Evolutionary conservation across 2,329 filamentous ascomycete species (phyloP).

Genomic region (Aspergillus sp.): DNA sequence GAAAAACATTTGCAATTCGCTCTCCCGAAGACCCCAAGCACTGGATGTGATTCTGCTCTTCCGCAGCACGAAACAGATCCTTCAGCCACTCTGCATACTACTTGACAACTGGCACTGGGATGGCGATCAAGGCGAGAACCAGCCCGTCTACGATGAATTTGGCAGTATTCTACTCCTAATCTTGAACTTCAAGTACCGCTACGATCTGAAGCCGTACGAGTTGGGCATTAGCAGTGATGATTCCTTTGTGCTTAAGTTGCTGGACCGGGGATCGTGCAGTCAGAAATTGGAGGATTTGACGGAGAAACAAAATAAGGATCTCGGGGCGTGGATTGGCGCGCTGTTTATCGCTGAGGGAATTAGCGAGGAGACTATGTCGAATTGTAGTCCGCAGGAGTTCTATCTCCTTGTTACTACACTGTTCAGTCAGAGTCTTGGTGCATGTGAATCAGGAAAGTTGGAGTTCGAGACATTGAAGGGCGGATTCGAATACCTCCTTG

Average conservation of each 20-base stretch:
- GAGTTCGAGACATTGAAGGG: constrained; percentile 54
- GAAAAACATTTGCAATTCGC: constrained; percentile 53
- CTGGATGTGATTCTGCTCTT: constrained; percentile 57
- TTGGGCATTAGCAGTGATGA: constrained; percentile 45
- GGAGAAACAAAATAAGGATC: constrained; percentile 50
- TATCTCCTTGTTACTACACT: constrained; percentile 57
- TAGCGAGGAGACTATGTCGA: constrained; percentile 57
- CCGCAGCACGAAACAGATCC: constrained; percentile 48
- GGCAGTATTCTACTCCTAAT: constrained; percentile 55
- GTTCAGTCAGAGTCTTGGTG: constrained; percentile 55
- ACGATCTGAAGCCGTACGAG: constrained; percentile 47
- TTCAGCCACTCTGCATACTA: constrained; percentile 53
- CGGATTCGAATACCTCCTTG: constrained; percentile 58
- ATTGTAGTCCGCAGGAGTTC: constrained; percentile 59
- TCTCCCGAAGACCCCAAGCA: constrained; percentile 50
- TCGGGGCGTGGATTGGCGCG: constrained; percentile 55
- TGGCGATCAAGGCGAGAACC: constrained; percentile 58
- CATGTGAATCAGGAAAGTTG: constrained; percentile 50
- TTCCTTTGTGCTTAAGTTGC: constrained; percentile 51
- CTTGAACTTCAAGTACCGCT: constrained; percentile 52
- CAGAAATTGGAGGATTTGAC: constrained; percentile 46
- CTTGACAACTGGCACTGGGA: constrained; percentile 60
- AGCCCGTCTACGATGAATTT: constrained; percentile 61
- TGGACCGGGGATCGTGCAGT: constrained; percentile 42
- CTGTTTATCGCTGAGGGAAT: constrained; percentile 58